Base-by-base conservation (phyloP, 1,139 yeast genomes). In the Pichia sp. region DNA sequence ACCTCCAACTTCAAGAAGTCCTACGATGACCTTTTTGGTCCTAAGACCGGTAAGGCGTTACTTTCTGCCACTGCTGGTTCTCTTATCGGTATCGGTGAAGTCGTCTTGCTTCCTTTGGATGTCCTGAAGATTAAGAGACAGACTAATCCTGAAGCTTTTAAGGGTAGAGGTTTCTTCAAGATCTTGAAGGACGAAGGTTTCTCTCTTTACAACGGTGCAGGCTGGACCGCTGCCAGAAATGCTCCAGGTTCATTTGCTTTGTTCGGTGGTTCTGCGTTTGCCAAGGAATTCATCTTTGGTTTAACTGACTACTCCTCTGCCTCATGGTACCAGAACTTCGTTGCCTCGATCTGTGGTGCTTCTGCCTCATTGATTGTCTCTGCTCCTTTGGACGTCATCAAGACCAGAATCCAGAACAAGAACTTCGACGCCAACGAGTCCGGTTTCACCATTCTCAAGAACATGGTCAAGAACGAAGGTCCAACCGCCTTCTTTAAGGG, bases 221-320 rank as follows among this genome's bases (percentile, higher is more conserved):
- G 98, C 57, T 93, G 99, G 99, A 93, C 99, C 59, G 96, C 96
- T 64, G 99, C 99, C 51, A 85, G 99, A 81, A 93, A 93, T 70
- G 98, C 98, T 3, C 99, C 99, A 43, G 99, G 99, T 56, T 90
- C 97, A 2, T 93, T 93, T 69, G 97, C 98, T 13, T 78, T 93
- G 61, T 93, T 93, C 65, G 99, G 99, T 64, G 99, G 98, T 75
- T 90, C 93, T 69, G 97, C 99, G 11, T 93, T 93, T 70, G 98
- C 99, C 60, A 95, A 93, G 75, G 99, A 93, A 75, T 95, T 90
- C 75, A 82, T 93, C 59, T 84, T 89, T 67, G 93, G 93, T 32
- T 80, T 93, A 66, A 70, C 78, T 64, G 99, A 93, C 75, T 90
- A 93, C 77, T 78, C 90, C 41, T 72, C 82, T 63, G 99, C 99